A percentile compares a stretch with the other conserved stretches of the same genome.
phyloP scores from a whole-genome alignment of 345 rosid genomes.

The Aethionema arabicum region DNA sequence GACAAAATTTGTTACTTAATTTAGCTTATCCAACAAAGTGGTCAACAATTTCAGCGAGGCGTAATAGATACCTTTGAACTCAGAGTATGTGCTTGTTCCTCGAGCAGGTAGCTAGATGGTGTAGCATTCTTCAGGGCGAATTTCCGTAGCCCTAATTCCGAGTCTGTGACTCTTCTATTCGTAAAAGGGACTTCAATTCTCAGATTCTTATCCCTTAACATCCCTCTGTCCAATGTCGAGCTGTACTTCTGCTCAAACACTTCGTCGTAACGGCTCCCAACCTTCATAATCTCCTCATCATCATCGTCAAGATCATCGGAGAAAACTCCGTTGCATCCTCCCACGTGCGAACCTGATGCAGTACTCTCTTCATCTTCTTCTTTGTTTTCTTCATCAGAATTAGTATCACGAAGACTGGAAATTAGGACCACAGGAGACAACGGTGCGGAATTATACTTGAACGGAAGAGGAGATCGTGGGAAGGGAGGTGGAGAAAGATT shows the following conservation, averaged over 20 bases:
- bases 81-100: conserved; percentile 47
- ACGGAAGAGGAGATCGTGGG: conserved; percentile 53
- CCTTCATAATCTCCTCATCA: conserved; percentile 15
- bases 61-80: conserved; percentile 41
- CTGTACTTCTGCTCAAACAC: conserved; percentile 33
- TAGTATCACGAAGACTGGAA: conserved; percentile 32
- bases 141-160: conserved; percentile 39
- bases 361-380: conserved; percentile 56
- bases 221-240: conserved; percentile 58
- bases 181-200: conserved; percentile 59
- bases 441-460: conserved; percentile 53
- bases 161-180: conserved; percentile 56
- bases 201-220: conserved; percentile 53
- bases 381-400: conserved; percentile 6
- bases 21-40: neutral
- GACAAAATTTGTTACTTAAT: conserved; percentile 10
- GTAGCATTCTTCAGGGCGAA: conserved; percentile 37
- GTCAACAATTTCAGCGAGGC: neutral
- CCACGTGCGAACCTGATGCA: conserved; percentile 53
- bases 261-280: conserved; percentile 32
- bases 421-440: conserved; percentile 46
- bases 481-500: conserved; percentile 49
- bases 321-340: conserved; percentile 34
- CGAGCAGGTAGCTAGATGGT: conserved; percentile 39
- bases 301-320: conserved; percentile 47